Conservation (phyloP, 345 rosid genomes). For the Camelina laxa region DNA sequence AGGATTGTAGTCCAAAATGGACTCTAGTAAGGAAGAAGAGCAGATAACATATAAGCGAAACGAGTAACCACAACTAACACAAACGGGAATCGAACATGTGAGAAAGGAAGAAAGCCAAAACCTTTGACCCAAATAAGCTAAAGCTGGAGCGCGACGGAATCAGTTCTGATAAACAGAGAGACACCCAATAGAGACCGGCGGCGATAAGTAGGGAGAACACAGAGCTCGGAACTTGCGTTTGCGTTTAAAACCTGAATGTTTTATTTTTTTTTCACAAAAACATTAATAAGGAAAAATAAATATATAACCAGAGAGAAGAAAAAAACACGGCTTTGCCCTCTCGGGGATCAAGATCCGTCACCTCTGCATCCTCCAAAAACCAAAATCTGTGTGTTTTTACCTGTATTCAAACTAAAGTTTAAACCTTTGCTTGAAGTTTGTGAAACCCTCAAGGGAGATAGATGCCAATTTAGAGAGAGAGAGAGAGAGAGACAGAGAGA, state of each 20-base stretch:
- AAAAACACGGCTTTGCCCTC: slow-evolving; percentile 1
- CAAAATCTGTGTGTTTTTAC: neutral
- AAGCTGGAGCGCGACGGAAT: slow-evolving; percentile 8
- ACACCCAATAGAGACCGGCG: slow-evolving; percentile 34
- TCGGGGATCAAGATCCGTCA: slow-evolving; percentile 44
- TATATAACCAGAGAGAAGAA: neutral
- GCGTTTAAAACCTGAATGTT: slow-evolving; percentile 28
- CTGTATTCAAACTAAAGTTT: slow-evolving; percentile 24
- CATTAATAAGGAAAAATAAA: slow-evolving; percentile 14
- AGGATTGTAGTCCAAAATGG: neutral
- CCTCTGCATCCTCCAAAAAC: slow-evolving; percentile 21
- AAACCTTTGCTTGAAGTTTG: slow-evolving; percentile 22
- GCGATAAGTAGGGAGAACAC: slow-evolving; percentile 14
- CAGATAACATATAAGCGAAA: neutral
- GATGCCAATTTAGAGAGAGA: slow-evolving; percentile 35
- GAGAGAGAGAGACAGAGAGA: neutral
- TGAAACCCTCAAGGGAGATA: slow-evolving; percentile 20
- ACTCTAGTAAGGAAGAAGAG: neutral
- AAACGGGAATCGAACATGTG: too few species aligned
- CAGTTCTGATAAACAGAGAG: slow-evolving; percentile 2
- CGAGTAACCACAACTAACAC: neutral
- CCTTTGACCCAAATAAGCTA: slow-evolving; percentile 19
- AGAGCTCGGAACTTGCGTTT: slow-evolving; percentile 18
- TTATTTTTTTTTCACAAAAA: neutral
- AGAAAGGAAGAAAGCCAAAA: slow-evolving; percentile 6